Conservation (phyloP, 139 green algal genomes). For the Chlamydomonas sp. region DNA sequence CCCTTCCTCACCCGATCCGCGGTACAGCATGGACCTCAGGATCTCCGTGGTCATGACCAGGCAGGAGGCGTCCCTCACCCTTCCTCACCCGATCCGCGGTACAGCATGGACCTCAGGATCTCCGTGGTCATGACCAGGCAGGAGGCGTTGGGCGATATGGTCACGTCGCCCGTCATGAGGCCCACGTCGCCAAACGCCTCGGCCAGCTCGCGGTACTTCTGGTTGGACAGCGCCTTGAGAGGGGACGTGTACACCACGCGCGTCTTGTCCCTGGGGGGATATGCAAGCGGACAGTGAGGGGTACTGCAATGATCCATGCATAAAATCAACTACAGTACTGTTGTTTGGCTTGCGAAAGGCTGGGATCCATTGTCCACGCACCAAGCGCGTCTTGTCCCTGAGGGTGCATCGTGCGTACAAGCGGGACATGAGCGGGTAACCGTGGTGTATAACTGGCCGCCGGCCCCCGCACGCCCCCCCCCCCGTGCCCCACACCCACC, state of each 20-base stretch:
- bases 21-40: constrained; percentile 92
- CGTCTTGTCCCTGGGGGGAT: constrained; percentile 59
- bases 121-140: constrained; percentile 99
- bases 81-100: constrained; percentile 66
- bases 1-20: constrained; percentile 54
- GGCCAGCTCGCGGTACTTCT: constrained; percentile 80
- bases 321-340: too few relatives aligned
- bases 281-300: neutral
- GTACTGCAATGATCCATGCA: too few relatives aligned
- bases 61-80: too few relatives aligned
- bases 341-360: neutral
- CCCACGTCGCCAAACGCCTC: constrained; percentile 76
- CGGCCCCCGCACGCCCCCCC: too few relatives aligned
- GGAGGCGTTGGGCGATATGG: constrained; percentile 87
- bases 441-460: too few relatives aligned
- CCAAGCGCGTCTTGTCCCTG: too few relatives aligned
- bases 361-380: too few relatives aligned
- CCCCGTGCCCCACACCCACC: too few relatives aligned
- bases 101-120: constrained; percentile 94
- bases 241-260: constrained; percentile 96
- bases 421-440: too few relatives aligned
- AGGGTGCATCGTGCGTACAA: too few relatives aligned
- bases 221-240: constrained; percentile 97
- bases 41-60: too few relatives aligned
- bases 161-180: constrained; percentile 94